Evolutionary conservation across 441 rosid genomes (phyloP).

Genomic region (Arabidopsis hybrid): DNA sequence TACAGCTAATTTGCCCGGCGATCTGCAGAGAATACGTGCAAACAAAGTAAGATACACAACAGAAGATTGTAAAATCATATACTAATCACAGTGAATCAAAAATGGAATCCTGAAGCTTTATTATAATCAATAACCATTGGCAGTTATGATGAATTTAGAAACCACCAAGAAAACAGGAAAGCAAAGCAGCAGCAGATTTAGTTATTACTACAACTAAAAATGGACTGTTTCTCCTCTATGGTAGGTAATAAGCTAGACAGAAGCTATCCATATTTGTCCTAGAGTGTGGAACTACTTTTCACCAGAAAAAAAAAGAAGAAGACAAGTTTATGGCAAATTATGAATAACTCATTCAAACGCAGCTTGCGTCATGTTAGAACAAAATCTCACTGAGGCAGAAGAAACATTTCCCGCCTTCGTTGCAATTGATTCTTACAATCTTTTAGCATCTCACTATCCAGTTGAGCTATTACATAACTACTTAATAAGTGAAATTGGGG

Average conservation of each 20-base stretch:
- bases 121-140: not conserved
- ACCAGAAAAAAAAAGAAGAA: not conserved
- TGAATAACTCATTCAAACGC: not conserved
- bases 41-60: not conserved
- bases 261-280: constrained; percentile 8
- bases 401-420: not conserved
- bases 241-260: not conserved
- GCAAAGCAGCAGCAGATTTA: not conserved
- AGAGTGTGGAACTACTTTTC: not conserved
- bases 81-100: constrained; percentile 9
- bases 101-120: constrained; percentile 2
- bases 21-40: constrained; percentile 54
- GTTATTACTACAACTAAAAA: not conserved
- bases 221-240: not conserved
- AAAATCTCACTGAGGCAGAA: not conserved
- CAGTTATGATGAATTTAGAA: not conserved
- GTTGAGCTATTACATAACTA: constrained; percentile 7
- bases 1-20: constrained; percentile 53
- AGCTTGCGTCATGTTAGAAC: not conserved
- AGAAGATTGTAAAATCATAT: not conserved
- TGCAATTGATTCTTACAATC: constrained; percentile 6
- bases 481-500: not conserved
- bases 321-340: not conserved
- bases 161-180: constrained; percentile 1
- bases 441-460: constrained; percentile 9